Percentiles rank a stretch among this genome's conserved stretches.
Conservation (phyloP, 129 eudicot species). For the Tanacetum coccineum region DNA sequence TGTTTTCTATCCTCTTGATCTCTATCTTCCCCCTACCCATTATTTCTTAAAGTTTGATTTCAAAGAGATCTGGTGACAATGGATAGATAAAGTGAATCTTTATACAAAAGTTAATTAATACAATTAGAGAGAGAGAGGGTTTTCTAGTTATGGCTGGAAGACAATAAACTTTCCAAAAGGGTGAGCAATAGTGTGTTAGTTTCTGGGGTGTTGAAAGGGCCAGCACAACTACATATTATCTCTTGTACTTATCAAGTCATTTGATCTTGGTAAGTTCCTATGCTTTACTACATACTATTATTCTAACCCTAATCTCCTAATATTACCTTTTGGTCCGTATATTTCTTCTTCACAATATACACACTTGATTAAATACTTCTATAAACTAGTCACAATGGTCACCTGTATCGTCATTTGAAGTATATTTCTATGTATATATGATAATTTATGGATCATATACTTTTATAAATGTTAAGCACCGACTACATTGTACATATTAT, state of each 20-base stretch:
- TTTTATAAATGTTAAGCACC: too few species aligned
- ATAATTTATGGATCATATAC: too few species aligned
- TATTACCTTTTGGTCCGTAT: too few species aligned
- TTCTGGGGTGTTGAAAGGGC: conserved; percentile 44
- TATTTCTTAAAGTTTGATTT: conserved; percentile 2
- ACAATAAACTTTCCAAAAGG: conserved; percentile 54
- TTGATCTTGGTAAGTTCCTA: not conserved
- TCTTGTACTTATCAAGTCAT: conserved; percentile 27
- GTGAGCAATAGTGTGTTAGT: conserved; percentile 27
- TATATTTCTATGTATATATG: too few species aligned
- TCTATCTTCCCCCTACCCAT: conserved; percentile 91
- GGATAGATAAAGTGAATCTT: conserved; percentile 14
- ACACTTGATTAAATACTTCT: too few species aligned
- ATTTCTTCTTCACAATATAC: too few species aligned
- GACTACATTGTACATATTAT: too few species aligned
- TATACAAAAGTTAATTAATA: not conserved
- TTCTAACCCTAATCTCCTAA: too few species aligned
- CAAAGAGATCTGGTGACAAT: not conserved
- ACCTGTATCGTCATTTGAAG: too few species aligned
- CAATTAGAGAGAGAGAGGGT: not conserved
- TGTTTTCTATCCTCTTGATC: conserved; percentile 84
- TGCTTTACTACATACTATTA: too few species aligned
- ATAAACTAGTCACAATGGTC: too few species aligned
- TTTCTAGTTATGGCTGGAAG: conserved; percentile 53
- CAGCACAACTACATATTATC: conserved; percentile 37